Evolutionary conservation across 306 rosid genomes (phyloP), one percentile per base, ranked within the genome.

Genomic region (Begonia loranthoides): DNA sequence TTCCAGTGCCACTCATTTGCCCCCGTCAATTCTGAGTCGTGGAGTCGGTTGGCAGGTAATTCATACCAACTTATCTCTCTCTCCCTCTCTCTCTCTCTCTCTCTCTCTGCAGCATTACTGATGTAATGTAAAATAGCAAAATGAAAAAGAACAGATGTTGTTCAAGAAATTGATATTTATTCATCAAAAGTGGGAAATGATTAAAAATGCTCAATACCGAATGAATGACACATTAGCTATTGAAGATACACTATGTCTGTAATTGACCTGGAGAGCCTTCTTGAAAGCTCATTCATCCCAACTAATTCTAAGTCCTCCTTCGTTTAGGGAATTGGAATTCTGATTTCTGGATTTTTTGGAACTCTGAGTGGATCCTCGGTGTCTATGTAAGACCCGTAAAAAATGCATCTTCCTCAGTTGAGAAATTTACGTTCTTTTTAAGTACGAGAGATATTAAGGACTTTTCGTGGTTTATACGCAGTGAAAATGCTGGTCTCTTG

Each of bases 1-100:
- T 56, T 84, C 95, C 45, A 90, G 97, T 74, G 97, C 97, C 40
- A 90, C 97, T 43, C 83, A 72, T 17, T 10, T 76, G 67, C 97
- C 97, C 9, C 94, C 97, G 48, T 71, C 97, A 14, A 76, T 90
- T 74, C 83, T 85, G 65, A 90, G 97, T 52, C 92, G 97, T 47
- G 97, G 95, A 14, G 62, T 90, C 52, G 97, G 97, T 64, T 90
- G 97, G 97, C 97, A 90, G 97, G 97, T 90, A 72, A 57, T 21
- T 11, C 33, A 60, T 15, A 14, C 51, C 11, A 38, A 9, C 16
- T n/a, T n/a, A n/a, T 48, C 51, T 3, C n/a, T 28, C 36, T 28
- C 36, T 4, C 22, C 3, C 22, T 19, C 22, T 19, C 22, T 19
- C 16, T 48, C 51, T 3, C n/a, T 28, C 36, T 28, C 36, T 4